phyloP scores from a whole-genome alignment of 164 flowering plant species.

The Cinnamomum chago region DNA sequence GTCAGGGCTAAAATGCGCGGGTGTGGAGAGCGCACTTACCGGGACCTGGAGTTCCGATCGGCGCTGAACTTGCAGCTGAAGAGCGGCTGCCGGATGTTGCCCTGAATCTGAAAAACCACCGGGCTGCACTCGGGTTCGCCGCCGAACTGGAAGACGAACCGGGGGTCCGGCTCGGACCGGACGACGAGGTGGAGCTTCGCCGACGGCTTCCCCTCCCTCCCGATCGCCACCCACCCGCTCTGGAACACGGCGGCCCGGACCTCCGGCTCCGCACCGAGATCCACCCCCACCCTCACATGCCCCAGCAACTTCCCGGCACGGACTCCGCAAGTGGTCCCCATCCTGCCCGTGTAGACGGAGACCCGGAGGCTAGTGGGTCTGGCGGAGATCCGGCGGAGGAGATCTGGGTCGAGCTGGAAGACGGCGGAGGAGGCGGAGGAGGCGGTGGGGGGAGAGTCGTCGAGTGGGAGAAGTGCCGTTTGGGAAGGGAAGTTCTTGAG shows the following conservation, averaged over 20 bases:
- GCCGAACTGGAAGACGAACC: conserved; percentile 91
- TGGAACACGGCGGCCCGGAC: conserved; percentile 42
- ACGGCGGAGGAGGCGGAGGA: conserved; percentile 29
- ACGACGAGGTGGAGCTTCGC: conserved; percentile 61
- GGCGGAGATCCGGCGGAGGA: conserved; percentile 49
- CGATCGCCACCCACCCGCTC: conserved; percentile 75
- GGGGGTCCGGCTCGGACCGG: conserved; percentile 83
- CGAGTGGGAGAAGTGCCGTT: conserved; percentile 69
- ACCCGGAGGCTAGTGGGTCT: conserved; percentile 44
- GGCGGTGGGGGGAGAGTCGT: conserved; percentile 29
- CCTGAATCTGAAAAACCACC: conserved; percentile 86
- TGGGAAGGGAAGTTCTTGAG: conserved; percentile 61
- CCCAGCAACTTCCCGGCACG: conserved; percentile 55
- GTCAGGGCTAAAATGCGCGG: neutral
- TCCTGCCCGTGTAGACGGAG: conserved; percentile 57
- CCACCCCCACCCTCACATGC: conserved; percentile 37
- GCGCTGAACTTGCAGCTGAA: conserved; percentile 95
- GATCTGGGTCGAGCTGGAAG: conserved; percentile 61
- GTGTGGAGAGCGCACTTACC: conserved; percentile 29
- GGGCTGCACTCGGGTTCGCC: conserved; percentile 99
- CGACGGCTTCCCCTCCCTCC: conserved; percentile 33
- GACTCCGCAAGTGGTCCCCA: conserved; percentile 63
- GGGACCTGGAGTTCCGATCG: conserved; percentile 65
- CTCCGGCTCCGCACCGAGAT: conserved; percentile 33
- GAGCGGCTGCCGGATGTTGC: conserved; percentile 79